These are phyloP conservation scores for Rhodotorula diobovata DNA, from an alignment of 768 basidiomycete genomes.

Conservation along the genomic window DNA sequence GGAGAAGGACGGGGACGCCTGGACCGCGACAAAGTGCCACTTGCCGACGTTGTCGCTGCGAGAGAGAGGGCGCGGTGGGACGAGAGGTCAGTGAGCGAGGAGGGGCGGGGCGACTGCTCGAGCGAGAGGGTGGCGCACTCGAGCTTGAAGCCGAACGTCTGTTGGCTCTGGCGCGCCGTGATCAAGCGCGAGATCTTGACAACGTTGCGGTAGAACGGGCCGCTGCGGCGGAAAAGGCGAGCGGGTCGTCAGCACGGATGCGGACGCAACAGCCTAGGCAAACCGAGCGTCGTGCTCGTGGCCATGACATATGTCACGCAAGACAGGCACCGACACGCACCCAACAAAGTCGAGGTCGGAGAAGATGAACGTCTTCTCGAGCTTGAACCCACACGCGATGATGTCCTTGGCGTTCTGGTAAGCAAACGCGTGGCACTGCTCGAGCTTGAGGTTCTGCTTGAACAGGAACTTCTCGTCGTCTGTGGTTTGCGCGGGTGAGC, in stretches of 20 bases:
- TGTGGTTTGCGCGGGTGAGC: slow-evolving; percentile 46
- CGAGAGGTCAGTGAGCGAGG: background rate
- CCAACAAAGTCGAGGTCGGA: slow-evolving; percentile 81
- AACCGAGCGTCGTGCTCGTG: too few relatives aligned
- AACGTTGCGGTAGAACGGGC: slow-evolving; percentile 88
- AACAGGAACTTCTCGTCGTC: slow-evolving; percentile 99
- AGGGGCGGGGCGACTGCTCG: too few relatives aligned
- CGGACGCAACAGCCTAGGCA: background rate
- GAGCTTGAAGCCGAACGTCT: slow-evolving; percentile 93
- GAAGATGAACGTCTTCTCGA: slow-evolving; percentile 94
- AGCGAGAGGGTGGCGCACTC: slow-evolving; percentile 59
- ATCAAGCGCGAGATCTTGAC: slow-evolving; percentile 88
- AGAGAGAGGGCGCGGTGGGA: background rate
- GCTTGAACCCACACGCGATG: slow-evolving; percentile 89
- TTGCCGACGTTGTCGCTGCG: slow-evolving; percentile 94
- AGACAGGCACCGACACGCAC: slow-evolving; percentile 44
- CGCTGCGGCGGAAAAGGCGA: slow-evolving; percentile 50
- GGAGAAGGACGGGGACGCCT: slow-evolving; percentile 93
- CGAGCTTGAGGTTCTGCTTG: slow-evolving; percentile 86
- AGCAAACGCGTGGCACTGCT: slow-evolving; percentile 77
- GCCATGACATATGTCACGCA: background rate
- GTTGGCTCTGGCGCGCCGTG: slow-evolving; percentile 86
- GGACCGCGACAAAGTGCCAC: slow-evolving; percentile 90
- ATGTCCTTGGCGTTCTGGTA: slow-evolving; percentile 88
- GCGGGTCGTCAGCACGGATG: background rate